Percentiles rank a stretch among this genome's conserved stretches.
phyloP scores from a whole-genome alignment of 257 asterid species.

The Capsicum pubescens region DNA sequence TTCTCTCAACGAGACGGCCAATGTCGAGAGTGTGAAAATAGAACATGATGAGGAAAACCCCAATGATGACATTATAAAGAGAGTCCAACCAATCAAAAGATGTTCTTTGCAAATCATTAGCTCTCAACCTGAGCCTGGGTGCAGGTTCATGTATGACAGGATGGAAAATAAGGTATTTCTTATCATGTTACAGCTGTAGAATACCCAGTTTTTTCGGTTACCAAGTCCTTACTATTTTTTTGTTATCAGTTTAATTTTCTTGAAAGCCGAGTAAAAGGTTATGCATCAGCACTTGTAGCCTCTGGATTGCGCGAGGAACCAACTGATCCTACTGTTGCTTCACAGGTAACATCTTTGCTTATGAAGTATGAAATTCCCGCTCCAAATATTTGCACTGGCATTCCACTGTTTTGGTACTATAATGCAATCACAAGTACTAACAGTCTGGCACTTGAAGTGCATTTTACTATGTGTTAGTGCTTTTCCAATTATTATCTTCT shows the following conservation, averaged over 20 bases:
- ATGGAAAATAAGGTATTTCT: constrained; percentile 83
- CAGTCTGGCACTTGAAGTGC: neutral
- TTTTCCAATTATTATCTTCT: constrained; percentile 11
- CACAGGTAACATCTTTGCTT: constrained; percentile 64
- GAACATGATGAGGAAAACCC: constrained; percentile 52
- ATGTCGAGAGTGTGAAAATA: constrained; percentile 46
- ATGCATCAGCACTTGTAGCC: constrained; percentile 57
- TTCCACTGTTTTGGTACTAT: constrained; percentile 5
- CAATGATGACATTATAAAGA: constrained; percentile 82
- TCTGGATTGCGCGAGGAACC: constrained; percentile 77
- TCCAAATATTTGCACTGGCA: neutral
- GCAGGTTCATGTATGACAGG: constrained; percentile 96
- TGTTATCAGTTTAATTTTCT: constrained; percentile 71
- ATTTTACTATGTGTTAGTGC: constrained; percentile 13
- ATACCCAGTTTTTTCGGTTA: constrained; percentile 28
- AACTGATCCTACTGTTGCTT: constrained; percentile 88
- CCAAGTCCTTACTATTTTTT: constrained; percentile 31
- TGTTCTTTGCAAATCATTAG: constrained; percentile 59
- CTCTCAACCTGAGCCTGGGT: constrained; percentile 76
- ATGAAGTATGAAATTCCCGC: neutral
- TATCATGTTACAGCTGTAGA: constrained; percentile 23
- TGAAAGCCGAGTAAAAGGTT: constrained; percentile 65
- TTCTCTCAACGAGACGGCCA: constrained; percentile 62
- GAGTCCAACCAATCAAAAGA: constrained; percentile 66
- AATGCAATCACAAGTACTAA: neutral